Conservation (phyloP, 2,329 filamentous ascomycete species). For the Knufia petricola region DNA sequence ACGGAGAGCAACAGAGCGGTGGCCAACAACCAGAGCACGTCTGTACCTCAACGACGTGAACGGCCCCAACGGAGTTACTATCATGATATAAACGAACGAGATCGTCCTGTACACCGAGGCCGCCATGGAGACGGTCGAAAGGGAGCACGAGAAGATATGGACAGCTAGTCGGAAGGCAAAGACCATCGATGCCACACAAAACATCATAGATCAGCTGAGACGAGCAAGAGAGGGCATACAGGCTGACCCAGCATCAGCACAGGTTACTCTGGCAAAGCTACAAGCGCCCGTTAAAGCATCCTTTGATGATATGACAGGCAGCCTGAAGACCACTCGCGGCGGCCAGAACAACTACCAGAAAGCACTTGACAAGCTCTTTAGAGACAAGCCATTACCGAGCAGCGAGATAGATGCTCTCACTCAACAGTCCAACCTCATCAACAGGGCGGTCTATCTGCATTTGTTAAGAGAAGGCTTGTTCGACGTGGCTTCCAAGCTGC, state of each 20-base stretch:
- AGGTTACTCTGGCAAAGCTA: slow-evolving; percentile 68
- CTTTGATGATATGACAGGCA: slow-evolving; percentile 69
- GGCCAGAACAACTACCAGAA: slow-evolving; percentile 77
- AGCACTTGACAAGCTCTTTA: slow-evolving; percentile 69
- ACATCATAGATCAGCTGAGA: slow-evolving; percentile 67
- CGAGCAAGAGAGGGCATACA: slow-evolving; percentile 65
- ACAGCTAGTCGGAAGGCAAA: slow-evolving; percentile 59
- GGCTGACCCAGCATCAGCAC: slow-evolving; percentile 60
- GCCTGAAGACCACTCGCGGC: slow-evolving; percentile 73
- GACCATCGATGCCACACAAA: slow-evolving; percentile 70
- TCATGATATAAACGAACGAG: background rate
- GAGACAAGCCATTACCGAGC: slow-evolving; percentile 59
- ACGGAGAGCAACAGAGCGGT: too few relatives aligned
- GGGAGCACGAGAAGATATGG: slow-evolving; percentile 64
- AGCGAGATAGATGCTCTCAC: slow-evolving; percentile 73
- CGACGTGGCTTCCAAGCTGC: slow-evolving; percentile 72
- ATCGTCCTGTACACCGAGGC: background rate
- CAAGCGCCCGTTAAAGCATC: slow-evolving; percentile 76
- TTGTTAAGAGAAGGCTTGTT: slow-evolving; percentile 92
- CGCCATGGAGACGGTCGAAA: slow-evolving; percentile 56
- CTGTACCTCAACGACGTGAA: background rate
- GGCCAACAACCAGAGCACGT: background rate
- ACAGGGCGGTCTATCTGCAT: slow-evolving; percentile 93
- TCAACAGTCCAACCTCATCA: slow-evolving; percentile 66
- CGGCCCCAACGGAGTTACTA: background rate